Base-by-base conservation (phyloP, 768 basidiomycete genomes). In the Scleroderma bovista region DNA sequence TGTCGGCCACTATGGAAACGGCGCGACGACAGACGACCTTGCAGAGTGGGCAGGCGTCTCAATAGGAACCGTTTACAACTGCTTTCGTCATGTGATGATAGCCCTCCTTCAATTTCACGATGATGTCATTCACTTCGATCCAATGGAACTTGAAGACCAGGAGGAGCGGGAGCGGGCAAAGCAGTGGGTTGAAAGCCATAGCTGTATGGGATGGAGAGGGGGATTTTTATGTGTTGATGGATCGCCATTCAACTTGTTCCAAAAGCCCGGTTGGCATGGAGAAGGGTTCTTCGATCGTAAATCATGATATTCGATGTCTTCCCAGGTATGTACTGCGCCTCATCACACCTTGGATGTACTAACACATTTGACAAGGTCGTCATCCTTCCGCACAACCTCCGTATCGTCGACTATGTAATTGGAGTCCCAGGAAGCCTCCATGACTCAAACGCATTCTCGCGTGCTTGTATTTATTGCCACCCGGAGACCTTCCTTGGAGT, bases 1-100 rank as follows among this genome's bases (percentile, higher is more conserved):
- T 69, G 69, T 50, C 55, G 40, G 40, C 12, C 51, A 52, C 17
- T 52, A 52, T 24, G 44, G 46, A 0, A 60, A 60, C 46, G 48
- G 47, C 2, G 51, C 48, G 1, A 51, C 50, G 1, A 42, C 47
- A 11, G 22, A 59, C 11, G 65, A 64, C 47, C 48, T 63, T 20
- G 57, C 59, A 26, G 44, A 54, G 4, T 51, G 50, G 44, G 57
- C 62, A 24, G 60, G 62, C 4, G 37, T 51, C 23, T 52, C 52
- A 9, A 29, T 59, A 26, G 59, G 60, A 12, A 56, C 48, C 26
- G 48, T 62, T 4, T 39, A 52, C 6, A 64, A 61, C 41, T 51
- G 54, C 51, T 55, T 57, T 9, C 37, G 50, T 6, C 6, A 32
- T 6, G 50, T 58, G 1, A 57, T 65, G 47, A 12, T 56, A 2